phyloP scores from a whole-genome alignment of 2,329 filamentous ascomycete genomes.

The Fusarium sp. region DNA sequence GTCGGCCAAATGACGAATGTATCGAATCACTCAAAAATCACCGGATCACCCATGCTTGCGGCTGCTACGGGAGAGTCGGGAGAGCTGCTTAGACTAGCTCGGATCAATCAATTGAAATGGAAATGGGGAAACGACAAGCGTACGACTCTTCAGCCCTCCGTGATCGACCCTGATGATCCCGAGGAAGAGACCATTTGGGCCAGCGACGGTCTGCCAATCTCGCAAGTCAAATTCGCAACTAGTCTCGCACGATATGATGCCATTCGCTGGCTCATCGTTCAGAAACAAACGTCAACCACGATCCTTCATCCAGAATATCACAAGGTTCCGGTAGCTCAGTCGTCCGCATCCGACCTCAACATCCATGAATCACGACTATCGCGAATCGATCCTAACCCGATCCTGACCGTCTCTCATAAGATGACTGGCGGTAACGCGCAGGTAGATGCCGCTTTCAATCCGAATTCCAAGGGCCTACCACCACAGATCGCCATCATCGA shows the following conservation, averaged over 20 bases:
- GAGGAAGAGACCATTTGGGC: constrained; percentile 65
- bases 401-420: constrained; percentile 61
- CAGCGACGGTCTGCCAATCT: constrained; percentile 60
- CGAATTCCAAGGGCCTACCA: constrained; percentile 56
- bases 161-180: constrained; percentile 52
- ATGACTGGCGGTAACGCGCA: constrained; percentile 66
- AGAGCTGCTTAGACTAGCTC: constrained; percentile 65
- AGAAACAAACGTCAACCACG: constrained; percentile 61
- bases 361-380: constrained; percentile 52
- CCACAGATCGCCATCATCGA: constrained; percentile 75
- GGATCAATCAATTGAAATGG: constrained; percentile 61
- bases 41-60: constrained; percentile 53
- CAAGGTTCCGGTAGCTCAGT: constrained; percentile 46
- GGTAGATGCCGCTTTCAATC: constrained; percentile 73
- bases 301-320: constrained; percentile 63
- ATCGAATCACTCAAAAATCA: constrained; percentile 41
- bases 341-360: constrained; percentile 1
- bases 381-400: constrained; percentile 63
- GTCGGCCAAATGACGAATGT: constrained; percentile 64
- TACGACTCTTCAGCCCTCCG: constrained; percentile 58
- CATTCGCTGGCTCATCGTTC: constrained; percentile 63
- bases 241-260: constrained; percentile 50
- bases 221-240: constrained; percentile 60
- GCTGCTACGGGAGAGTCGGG: constrained; percentile 66
- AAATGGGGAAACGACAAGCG: constrained; percentile 62